Conservation (phyloP, 768 basidiomycete genomes). For the Hypholoma fasciculare region DNA sequence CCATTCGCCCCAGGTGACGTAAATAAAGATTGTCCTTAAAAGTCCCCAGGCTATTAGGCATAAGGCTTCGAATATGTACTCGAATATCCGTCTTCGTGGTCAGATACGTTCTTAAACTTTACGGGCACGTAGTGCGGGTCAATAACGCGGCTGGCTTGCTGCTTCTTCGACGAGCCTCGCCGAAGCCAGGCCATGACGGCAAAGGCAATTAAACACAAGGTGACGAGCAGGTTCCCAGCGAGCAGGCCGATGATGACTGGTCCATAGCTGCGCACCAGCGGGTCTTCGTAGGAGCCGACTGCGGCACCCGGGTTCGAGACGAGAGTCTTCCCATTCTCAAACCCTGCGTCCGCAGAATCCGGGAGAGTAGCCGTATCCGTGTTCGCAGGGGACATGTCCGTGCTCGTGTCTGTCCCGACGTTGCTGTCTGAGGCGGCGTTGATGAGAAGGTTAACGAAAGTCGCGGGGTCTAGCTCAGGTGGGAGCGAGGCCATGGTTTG, state of each 20-base stretch:
- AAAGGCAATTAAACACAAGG: slow-evolving; percentile 22
- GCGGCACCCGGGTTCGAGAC: not conserved
- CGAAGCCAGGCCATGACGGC: slow-evolving; percentile 25
- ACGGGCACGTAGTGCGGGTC: slow-evolving; percentile 12
- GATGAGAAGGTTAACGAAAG: slow-evolving; percentile 13
- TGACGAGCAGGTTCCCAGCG: slow-evolving; percentile 26
- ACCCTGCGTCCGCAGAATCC: not conserved
- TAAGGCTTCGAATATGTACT: slow-evolving; percentile 1
- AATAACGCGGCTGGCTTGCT: not conserved
- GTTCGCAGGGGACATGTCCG: not conserved
- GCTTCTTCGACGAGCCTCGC: slow-evolving; percentile 15
- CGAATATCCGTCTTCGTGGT: slow-evolving; percentile 6
- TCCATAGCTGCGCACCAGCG: slow-evolving; percentile 23
- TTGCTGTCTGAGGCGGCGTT: not conserved
- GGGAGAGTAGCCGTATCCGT: not conserved
- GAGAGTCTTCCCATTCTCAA: not conserved
- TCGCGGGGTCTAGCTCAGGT: slow-evolving; percentile 26
- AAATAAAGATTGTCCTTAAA: not conserved
- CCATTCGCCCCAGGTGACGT: not conserved
- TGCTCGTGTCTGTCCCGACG: not conserved
- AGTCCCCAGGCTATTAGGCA: not conserved
- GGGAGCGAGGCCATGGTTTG: slow-evolving; percentile 23
- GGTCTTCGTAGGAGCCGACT: slow-evolving; percentile 4
- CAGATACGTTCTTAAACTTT: not conserved
- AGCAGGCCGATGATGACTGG: slow-evolving; percentile 25